Percentiles rank a stretch among this genome's conserved stretches.
Evolutionary conservation across 2,329 filamentous ascomycete genomes (phyloP).

Genomic region (Beauveria medogensis): DNA sequence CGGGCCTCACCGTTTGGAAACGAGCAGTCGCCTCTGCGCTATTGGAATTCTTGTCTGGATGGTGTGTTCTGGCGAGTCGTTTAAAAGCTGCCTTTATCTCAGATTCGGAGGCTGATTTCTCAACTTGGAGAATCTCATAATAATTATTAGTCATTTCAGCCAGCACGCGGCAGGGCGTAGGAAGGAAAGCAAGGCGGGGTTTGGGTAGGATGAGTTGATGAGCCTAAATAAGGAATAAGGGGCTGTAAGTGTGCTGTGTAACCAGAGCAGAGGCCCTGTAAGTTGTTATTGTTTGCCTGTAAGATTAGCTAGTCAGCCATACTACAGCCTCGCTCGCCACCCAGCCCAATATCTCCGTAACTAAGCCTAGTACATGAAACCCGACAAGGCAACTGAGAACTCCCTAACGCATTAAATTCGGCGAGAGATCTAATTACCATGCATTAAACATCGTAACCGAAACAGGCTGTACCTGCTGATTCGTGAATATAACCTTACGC

Average conservation of each 20-base stretch:
- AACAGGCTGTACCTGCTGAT: too few relatives aligned
- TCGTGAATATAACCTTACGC: too few relatives aligned
- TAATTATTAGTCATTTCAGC: neutral
- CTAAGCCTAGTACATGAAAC: too few relatives aligned
- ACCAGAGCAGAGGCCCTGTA: neutral
- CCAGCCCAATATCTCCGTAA: too few relatives aligned
- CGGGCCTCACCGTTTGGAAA: neutral
- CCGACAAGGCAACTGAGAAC: too few relatives aligned
- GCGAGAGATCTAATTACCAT: too few relatives aligned
- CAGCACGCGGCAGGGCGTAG: neutral
- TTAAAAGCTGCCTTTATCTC: neutral
- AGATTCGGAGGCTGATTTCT: neutral
- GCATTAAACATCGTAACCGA: too few relatives aligned
- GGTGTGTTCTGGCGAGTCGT: neutral
- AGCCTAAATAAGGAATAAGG: neutral
- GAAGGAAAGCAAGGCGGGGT: neutral
- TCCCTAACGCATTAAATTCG: too few relatives aligned
- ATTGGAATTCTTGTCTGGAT: neutral
- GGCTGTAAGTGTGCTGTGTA: neutral
- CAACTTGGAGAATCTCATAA: neutral
- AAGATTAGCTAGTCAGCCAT: too few relatives aligned
- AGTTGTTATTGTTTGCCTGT: too few relatives aligned
- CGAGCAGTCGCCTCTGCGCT: neutral
- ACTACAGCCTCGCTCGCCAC: too few relatives aligned
- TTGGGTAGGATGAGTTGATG: neutral